phyloP scores from a whole-genome alignment of 129 eudicot genomes.

The Ambrosia trifida region DNA sequence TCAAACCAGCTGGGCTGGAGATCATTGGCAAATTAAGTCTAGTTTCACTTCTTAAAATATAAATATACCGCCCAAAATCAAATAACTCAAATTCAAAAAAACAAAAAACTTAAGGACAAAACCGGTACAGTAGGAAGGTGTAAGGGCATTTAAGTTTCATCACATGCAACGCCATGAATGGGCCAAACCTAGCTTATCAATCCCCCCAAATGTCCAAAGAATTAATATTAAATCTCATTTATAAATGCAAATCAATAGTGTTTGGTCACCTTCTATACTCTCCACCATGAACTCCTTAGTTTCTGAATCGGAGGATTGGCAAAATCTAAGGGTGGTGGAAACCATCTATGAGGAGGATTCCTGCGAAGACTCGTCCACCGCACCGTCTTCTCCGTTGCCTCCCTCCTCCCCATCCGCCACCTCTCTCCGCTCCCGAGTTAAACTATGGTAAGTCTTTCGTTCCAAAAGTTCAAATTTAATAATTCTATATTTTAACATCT shows the following conservation, averaged over 20 bases:
- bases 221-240: neutral
- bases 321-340: slow-evolving; percentile 52
- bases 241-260: neutral
- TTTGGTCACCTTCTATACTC: neutral
- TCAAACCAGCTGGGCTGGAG: too few species aligned
- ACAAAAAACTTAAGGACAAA: slow-evolving; percentile 1
- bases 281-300: slow-evolving; percentile 26
- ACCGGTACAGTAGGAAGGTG: slow-evolving; percentile 30
- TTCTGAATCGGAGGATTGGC: slow-evolving; percentile 41
- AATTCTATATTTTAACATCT: too few species aligned
- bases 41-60: neutral
- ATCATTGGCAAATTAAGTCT: too few species aligned
- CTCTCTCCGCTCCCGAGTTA: slow-evolving; percentile 50
- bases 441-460: slow-evolving; percentile 40
- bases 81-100: neutral
- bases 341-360: slow-evolving; percentile 74
- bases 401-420: slow-evolving; percentile 45
- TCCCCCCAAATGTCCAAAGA: slow-evolving; percentile 19
- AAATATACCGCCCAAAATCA: slow-evolving; percentile 25
- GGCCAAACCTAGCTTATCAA: slow-evolving; percentile 36
- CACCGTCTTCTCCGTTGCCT: slow-evolving; percentile 39
- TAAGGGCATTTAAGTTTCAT: slow-evolving; percentile 54
- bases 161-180: slow-evolving; percentile 62
- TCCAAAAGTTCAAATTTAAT: neutral
- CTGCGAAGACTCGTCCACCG: slow-evolving; percentile 38